Percentiles rank a stretch among this genome's conserved stretches.
Conservation (phyloP, 192 early-diverging fungal genomes). For the Coemansia sp. region DNA sequence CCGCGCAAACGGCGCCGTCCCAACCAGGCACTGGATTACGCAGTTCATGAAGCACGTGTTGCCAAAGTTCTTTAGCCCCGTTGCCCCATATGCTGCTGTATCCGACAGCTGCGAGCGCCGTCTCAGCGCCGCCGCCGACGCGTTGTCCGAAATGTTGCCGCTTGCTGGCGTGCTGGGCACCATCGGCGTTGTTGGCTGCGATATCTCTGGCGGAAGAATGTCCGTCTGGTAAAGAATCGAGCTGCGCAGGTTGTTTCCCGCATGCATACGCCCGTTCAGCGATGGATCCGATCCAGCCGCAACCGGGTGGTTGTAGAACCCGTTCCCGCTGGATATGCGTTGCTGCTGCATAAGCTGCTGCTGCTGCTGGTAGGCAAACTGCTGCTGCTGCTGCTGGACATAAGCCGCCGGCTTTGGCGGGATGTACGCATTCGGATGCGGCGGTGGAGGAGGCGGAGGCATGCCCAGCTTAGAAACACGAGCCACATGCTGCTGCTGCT, state of each 20-base stretch:
- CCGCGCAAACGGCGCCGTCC: slow-evolving; percentile 66
- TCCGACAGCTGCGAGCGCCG: slow-evolving; percentile 32
- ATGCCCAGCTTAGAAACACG: slow-evolving; percentile 2
- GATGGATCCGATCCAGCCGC: slow-evolving; percentile 50
- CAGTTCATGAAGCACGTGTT: slow-evolving; percentile 90
- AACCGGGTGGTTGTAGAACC: slow-evolving; percentile 33
- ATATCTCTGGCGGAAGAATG: slow-evolving; percentile 2
- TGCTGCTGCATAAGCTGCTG: slow-evolving; percentile 3
- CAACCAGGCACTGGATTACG: slow-evolving; percentile 75
- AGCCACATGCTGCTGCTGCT: neutral
- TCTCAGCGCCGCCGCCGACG: neutral
- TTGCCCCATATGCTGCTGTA: slow-evolving; percentile 60
- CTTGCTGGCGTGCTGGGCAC: slow-evolving; percentile 3
- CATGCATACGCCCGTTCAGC: slow-evolving; percentile 47
- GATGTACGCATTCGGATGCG: slow-evolving; percentile 9
- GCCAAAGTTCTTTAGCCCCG: slow-evolving; percentile 77
- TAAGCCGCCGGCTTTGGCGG: slow-evolving; percentile 32
- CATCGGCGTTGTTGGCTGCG: neutral
- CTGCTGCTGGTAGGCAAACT: neutral
- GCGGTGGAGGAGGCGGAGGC: slow-evolving; percentile 10
- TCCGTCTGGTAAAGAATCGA: slow-evolving; percentile 19
- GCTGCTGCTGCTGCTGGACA: slow-evolving; percentile 11
- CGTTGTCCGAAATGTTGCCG: neutral
- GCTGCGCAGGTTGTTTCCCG: slow-evolving; percentile 38
- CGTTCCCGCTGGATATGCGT: slow-evolving; percentile 13